A percentile compares a stretch with the other conserved stretches of the same genome.
Evolutionary conservation across 176 grass and related monocot species (phyloP).

Genomic region (Alopecurus myosuroides): DNA sequence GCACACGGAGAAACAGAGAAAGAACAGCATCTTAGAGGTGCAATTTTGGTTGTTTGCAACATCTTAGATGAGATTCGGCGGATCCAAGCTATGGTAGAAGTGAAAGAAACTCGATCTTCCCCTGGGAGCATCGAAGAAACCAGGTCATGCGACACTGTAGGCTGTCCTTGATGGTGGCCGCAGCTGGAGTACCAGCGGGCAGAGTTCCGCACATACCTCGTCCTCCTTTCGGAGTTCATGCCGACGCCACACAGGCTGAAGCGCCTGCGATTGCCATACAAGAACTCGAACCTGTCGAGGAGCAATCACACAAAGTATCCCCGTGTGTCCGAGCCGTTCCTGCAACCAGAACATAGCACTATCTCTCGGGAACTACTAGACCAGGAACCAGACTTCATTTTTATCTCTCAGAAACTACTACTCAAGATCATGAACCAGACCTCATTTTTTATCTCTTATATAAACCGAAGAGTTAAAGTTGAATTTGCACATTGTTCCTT

Average conservation of each 20-base stretch:
- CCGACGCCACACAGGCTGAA: constrained; percentile 60
- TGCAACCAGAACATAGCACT: constrained; percentile 2
- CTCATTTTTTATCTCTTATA: too few relatives aligned
- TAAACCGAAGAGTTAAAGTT: too few relatives aligned
- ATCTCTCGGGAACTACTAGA: background rate
- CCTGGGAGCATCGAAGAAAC: background rate
- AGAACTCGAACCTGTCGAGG: constrained; percentile 63
- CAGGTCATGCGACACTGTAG: background rate
- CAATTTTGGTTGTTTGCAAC: background rate
- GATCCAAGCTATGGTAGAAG: background rate
- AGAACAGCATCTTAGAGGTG: too few relatives aligned
- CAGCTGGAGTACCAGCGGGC: constrained; percentile 59
- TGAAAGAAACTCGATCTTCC: background rate
- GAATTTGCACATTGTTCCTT: too few relatives aligned
- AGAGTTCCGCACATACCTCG: constrained; percentile 53
- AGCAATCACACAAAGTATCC: constrained; percentile 90
- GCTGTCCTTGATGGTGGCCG: constrained; percentile 1
- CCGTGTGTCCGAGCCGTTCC: constrained; percentile 65
- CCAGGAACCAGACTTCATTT: too few relatives aligned
- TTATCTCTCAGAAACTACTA: too few relatives aligned
- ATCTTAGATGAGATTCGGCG: background rate
- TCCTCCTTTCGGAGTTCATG: constrained; percentile 36
- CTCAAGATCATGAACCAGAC: too few relatives aligned
- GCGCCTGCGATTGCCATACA: constrained; percentile 27
- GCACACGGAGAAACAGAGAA: background rate